Evolutionary conservation across 2,329 filamentous ascomycete genomes (phyloP), one percentile per base, ranked within the genome.

Genomic region (Parastagonospora nodorum): DNA sequence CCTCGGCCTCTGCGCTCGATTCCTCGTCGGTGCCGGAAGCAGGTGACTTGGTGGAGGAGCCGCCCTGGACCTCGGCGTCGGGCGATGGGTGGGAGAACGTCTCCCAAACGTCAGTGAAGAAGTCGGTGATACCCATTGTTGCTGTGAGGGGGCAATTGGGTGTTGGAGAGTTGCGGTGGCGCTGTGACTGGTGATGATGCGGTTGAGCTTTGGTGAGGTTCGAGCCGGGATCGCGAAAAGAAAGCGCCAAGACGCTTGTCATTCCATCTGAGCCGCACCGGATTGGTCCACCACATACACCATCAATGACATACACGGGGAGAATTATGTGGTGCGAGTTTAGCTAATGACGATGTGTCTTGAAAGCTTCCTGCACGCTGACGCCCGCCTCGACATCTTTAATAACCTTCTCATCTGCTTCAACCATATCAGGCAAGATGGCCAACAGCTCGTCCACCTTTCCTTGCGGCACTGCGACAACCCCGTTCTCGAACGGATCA

Each of bases 361-460:
- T 80, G 64, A 92, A 90, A 2, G 87, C 85, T 54, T 89, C 86
- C 47, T 82, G 78, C 14, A 90, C 84, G 15, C 78, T 82, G 63
- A 81, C 78, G 8, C 88, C 88, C 32, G 76, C 74, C 41, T 78
- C 69, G n/a, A 91, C 86, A 58, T 88, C 87, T 40, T 80, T 78
- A 68, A 76, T 61, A 16, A 78, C 75, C 52, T 62, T 74, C 53
- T 77, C 76, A 55, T 80, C 77, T 2, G 73, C 75, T 19, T 62
- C 64, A 42, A 75, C 73, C 33, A 78, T 55, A 56, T 58, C 64
- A 9, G 86, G 85, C 37, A 72, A 42, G 57, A 90, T 64, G 42
- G 82, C 81, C 10, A 89, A 64, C 15, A 90, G 82, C 41, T 82
- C 79, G 9, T 80, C 77, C 8, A 90, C 68, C 61, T 84, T 82